These are phyloP conservation scores for Quercus ilex DNA, from an alignment of 306 rosid genomes.

Conservation along the genomic window DNA sequence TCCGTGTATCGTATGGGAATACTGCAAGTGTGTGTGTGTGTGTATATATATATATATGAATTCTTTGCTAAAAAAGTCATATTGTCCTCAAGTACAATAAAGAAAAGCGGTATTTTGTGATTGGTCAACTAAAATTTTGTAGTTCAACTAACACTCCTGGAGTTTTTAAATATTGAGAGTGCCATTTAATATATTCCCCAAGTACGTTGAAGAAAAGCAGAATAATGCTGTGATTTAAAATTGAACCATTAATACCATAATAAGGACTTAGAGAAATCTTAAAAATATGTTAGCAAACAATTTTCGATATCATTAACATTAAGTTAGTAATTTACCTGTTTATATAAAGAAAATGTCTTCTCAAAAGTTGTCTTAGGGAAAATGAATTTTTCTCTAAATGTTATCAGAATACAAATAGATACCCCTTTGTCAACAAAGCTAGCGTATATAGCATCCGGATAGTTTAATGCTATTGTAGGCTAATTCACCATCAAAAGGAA, in stretches of 20 bases:
- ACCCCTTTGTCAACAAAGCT: slow-evolving; percentile 47
- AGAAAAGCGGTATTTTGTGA: background rate
- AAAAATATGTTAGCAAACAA: background rate
- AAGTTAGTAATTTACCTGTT: slow-evolving; percentile 1
- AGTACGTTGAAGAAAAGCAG: background rate
- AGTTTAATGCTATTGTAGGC: slow-evolving; percentile 22
- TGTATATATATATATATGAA: background rate
- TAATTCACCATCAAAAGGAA: slow-evolving; percentile 39
- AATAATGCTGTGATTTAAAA: too few species aligned
- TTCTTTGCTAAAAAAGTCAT: background rate
- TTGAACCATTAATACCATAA: too few species aligned
- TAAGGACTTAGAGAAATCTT: background rate
- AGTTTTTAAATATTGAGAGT: too few species aligned
- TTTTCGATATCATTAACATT: background rate
- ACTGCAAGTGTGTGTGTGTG: too few species aligned
- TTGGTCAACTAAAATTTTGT: too few species aligned
- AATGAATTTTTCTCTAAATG: slow-evolving; percentile 15
- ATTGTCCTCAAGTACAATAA: background rate
- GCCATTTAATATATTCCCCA: background rate
- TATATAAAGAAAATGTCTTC: background rate
- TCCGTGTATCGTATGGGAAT: too few species aligned
- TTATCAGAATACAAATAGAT: slow-evolving; percentile 21
- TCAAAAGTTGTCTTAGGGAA: slow-evolving; percentile 10
- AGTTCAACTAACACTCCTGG: too few species aligned
- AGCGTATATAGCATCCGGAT: slow-evolving; percentile 25